phyloP scores from a whole-genome alignment of 1,284 basidiomycete genomes.

The Heterobasidion annosum region DNA sequence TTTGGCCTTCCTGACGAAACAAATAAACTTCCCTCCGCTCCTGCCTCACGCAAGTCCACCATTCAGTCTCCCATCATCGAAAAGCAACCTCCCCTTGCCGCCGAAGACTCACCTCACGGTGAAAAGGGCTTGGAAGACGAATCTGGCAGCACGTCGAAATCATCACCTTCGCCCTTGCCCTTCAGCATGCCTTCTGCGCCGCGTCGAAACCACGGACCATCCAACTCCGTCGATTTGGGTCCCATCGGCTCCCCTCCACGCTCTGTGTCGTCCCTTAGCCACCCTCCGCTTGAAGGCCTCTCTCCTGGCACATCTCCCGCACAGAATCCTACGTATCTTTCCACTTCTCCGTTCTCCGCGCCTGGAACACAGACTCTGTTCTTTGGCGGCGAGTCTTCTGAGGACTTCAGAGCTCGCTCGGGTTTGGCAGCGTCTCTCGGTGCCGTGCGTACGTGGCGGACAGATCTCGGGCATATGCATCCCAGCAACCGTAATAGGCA shows the following conservation, averaged over 20 bases:
- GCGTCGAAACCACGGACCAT: slow-evolving; percentile 21
- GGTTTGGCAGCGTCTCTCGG: slow-evolving; percentile 41
- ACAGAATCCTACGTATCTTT: slow-evolving; percentile 26
- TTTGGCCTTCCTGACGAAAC: slow-evolving; percentile 54
- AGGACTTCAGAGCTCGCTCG: slow-evolving; percentile 20
- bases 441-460: slow-evolving; percentile 23
- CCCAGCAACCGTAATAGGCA: slow-evolving; percentile 3
- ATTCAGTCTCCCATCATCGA: slow-evolving; percentile 3
- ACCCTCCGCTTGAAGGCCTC: slow-evolving; percentile 29
- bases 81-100: slow-evolving; percentile 2
- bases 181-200: slow-evolving; percentile 38
- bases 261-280: slow-evolving; percentile 28
- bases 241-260: slow-evolving; percentile 69
- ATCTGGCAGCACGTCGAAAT: slow-evolving; percentile 2
- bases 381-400: slow-evolving; percentile 1
- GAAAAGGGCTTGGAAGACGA: slow-evolving; percentile 2
- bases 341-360: slow-evolving; percentile 55
- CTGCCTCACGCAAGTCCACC: slow-evolving; percentile 30
- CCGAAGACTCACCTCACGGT: slow-evolving; percentile 3
- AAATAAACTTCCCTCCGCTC: slow-evolving; percentile 36
- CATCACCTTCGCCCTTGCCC: slow-evolving; percentile 33
- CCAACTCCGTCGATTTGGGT: slow-evolving; percentile 48
- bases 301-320: slow-evolving; percentile 43
- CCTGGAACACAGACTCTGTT: background rate
- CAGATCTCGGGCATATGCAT: slow-evolving; percentile 9